These are phyloP conservation scores for Talaromyces adpressus DNA, from an alignment of 495 filamentous ascomycete species.

Conservation along the genomic window DNA sequence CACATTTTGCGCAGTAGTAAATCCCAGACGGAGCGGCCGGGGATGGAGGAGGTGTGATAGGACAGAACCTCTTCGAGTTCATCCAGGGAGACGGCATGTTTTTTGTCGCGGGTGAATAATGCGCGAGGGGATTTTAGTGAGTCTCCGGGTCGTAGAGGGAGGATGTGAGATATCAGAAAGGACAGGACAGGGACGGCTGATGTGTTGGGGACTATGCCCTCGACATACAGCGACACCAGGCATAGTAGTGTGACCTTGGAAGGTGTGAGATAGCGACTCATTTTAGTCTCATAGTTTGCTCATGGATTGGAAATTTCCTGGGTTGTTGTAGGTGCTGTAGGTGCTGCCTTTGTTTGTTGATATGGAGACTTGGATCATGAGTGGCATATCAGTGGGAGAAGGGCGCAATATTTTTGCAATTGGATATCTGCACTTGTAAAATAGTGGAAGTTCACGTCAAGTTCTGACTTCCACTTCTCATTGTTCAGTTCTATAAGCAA, in stretches of 20 bases:
- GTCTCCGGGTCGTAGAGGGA: constrained; percentile 35
- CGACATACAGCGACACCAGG: constrained; percentile 72
- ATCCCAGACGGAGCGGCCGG: constrained; percentile 80
- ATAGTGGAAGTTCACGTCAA: not conserved
- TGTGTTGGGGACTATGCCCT: constrained; percentile 63
- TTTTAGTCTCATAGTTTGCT: constrained; percentile 24
- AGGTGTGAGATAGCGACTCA: constrained; percentile 79
- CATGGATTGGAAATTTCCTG: not conserved
- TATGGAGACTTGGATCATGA: not conserved
- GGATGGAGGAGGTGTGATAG: constrained; percentile 56
- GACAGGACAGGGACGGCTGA: constrained; percentile 77
- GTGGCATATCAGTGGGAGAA: not conserved
- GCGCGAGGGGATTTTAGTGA: constrained; percentile 18
- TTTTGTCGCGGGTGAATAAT: constrained; percentile 26
- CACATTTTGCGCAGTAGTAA: constrained; percentile 77
- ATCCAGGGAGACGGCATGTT: constrained; percentile 53
- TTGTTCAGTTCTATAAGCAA: not conserved
- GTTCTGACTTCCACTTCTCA: not conserved
- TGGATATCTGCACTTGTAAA: not conserved
- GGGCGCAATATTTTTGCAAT: not conserved
- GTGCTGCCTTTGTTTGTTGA: not conserved
- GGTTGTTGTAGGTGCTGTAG: not conserved
- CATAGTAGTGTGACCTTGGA: constrained; percentile 77
- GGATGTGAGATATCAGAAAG: constrained; percentile 71
- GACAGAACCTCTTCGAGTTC: constrained; percentile 59